These are phyloP conservation scores for Thraustotheca clavata DNA, from an alignment of 352 stramenopile species.

Conservation along the genomic window DNA sequence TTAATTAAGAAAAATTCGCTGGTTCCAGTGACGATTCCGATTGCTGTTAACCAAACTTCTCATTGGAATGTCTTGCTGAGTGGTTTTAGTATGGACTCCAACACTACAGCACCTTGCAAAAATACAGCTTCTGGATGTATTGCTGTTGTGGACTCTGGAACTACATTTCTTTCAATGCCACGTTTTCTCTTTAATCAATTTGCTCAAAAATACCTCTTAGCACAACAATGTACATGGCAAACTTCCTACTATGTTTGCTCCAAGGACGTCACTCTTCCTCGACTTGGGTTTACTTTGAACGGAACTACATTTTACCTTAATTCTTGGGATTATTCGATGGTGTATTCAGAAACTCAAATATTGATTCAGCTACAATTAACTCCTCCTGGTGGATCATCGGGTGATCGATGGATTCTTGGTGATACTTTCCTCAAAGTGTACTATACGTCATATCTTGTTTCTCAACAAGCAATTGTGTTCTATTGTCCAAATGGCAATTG, in stretches of 20 bases:
- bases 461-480: conserved; percentile 40
- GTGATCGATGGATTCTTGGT: conserved; percentile 60
- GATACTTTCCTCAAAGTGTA: conserved; percentile 69
- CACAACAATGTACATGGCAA: background rate
- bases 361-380: background rate
- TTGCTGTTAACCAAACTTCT: conserved; percentile 30
- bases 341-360: conserved; percentile 22
- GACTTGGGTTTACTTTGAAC: conserved; percentile 40
- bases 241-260: conserved; percentile 38
- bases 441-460: conserved; percentile 52
- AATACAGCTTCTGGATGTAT: conserved; percentile 24
- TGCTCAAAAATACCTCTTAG: background rate
- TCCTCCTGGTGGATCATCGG: conserved; percentile 21
- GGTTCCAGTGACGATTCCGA: conserved; percentile 31
- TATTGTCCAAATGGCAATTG: conserved; percentile 46
- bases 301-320: conserved; percentile 49
- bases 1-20: conserved; percentile 39
- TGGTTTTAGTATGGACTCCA: conserved; percentile 36
- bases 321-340: conserved; percentile 43
- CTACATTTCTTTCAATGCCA: conserved; percentile 47
- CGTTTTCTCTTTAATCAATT: conserved; percentile 28
- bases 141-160: conserved; percentile 55
- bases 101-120: conserved; percentile 33
- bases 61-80: conserved; percentile 64
- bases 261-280: conserved; percentile 34